Percentiles rank a stretch among this genome's conserved stretches.
Evolutionary conservation across 78 protist genomes (phyloP).

Genomic region (Emiliania huxleyi): DNA sequence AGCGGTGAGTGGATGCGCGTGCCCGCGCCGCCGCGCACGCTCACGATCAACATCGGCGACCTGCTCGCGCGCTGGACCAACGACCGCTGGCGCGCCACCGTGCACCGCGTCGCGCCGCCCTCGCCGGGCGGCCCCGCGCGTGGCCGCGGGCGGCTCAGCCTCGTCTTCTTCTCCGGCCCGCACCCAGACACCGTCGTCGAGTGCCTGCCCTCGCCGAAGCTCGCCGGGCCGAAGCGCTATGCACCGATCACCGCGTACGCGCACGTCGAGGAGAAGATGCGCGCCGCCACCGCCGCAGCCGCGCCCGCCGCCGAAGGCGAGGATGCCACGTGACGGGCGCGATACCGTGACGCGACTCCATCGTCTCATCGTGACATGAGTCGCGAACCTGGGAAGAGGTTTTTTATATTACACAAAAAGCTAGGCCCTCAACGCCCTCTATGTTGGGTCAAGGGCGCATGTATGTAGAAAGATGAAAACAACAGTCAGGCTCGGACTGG

Average conservation of each 20-base stretch:
- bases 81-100: background rate
- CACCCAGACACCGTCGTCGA: background rate
- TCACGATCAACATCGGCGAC: background rate
- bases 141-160: background rate
- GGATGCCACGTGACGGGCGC: too few relatives aligned
- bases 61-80: background rate
- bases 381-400: too few relatives aligned
- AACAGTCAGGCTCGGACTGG: too few relatives aligned
- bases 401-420: too few relatives aligned
- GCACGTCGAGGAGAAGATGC: background rate
- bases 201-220: background rate
- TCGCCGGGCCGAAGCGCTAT: background rate
- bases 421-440: too few relatives aligned
- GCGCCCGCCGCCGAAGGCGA: too few relatives aligned
- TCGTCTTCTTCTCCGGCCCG: background rate
- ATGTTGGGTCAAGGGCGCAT: too few relatives aligned
- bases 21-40: background rate
- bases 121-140: background rate
- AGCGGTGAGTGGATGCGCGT: background rate
- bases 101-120: background rate
- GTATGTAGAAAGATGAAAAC: too few relatives aligned
- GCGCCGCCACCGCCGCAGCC: too few relatives aligned
- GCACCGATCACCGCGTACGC: background rate
- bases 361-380: too few relatives aligned
- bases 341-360: too few relatives aligned